Evolutionary conservation across 768 basidiomycete genomes (phyloP), one percentile per base, ranked within the genome.

Genomic region (Boletus reticuloceps): DNA sequence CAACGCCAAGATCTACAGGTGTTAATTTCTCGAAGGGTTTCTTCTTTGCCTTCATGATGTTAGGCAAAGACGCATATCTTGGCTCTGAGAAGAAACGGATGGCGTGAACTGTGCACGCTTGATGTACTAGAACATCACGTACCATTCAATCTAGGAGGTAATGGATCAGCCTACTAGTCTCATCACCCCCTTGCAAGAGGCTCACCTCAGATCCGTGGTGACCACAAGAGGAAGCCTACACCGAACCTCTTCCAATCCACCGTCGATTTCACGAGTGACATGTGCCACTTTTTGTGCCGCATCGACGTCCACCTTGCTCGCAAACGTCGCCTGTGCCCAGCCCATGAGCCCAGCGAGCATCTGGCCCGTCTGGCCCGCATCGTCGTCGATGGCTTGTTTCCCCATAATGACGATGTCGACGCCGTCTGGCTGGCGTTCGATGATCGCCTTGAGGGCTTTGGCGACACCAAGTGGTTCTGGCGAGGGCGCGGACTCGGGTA

Each of bases 1-100:
- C 93, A 22, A 98, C 77, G 8, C 85, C 85, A 22, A 98, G 84
- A 62, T 94, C 93, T 22, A 78, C 76, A 1, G 93, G 79, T 16
- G 82, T 82, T 49, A 97, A 64, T 67, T 91, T 94, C 73, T 95
- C 87, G 41, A 98, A 73, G 14, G 89, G 87, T 77, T 99, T 99
- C 82, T 98, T 99, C 81, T 98, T 98, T n/a, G 97, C 97, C 73
- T 96, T 95, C 92, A 96, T 96, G 72, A 96, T 96, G 63, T 93
- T 94, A 5, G 94, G 93, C 56, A 99, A 72, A n/a, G 95, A 94
- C 0, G 97, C 97, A 66, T 97, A 99, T 62, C 96, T 88, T 1
- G 96, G 96, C 71, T 96, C 95, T 94, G 66, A 17, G 46, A 51
- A 51, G 41, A 39, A 48, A 55, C 16, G 11, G 13, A 14, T 25